Conservation (phyloP, 306 rosid genomes). For the Lathyrus aphaca region DNA sequence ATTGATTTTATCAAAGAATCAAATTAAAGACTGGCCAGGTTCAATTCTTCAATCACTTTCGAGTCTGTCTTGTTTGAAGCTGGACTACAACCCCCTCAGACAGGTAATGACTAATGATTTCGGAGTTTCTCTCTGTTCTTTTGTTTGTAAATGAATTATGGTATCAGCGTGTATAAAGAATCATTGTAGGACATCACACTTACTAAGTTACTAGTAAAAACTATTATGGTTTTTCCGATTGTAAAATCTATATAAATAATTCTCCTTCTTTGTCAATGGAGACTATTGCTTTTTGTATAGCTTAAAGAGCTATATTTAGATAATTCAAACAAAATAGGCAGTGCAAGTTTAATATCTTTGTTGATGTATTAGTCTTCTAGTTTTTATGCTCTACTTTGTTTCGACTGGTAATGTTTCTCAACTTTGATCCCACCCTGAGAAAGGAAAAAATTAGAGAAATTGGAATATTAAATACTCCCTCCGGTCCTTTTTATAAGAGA, state of each 20-base stretch:
- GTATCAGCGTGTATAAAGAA: constrained; percentile 26
- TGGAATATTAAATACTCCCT: no score
- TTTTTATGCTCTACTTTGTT: neutral
- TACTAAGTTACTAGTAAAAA: neutral
- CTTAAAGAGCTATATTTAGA: constrained; percentile 27
- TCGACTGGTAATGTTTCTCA: neutral
- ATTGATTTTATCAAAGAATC: constrained; percentile 78
- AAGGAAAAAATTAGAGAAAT: neutral
- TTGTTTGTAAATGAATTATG: constrained; percentile 32
- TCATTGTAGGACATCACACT: constrained; percentile 6
- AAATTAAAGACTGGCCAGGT: constrained; percentile 85
- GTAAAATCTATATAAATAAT: constrained; percentile 20
- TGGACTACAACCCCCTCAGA: constrained; percentile 75
- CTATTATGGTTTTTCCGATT: constrained; percentile 23
- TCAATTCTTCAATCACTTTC: constrained; percentile 68
- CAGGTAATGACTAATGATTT: constrained; percentile 60
- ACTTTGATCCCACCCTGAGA: neutral
- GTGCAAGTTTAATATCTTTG: constrained; percentile 17
- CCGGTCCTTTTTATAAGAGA: no score
- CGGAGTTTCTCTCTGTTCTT: constrained; percentile 21
- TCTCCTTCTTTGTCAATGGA: constrained; percentile 18
- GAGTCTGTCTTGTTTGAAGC: constrained; percentile 76
- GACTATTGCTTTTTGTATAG: constrained; percentile 27
- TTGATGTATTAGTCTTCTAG: neutral
- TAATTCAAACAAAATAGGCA: neutral